These are phyloP conservation scores for Septoria linicola DNA, from an alignment of 2,329 filamentous ascomycete genomes.

Conservation along the genomic window DNA sequence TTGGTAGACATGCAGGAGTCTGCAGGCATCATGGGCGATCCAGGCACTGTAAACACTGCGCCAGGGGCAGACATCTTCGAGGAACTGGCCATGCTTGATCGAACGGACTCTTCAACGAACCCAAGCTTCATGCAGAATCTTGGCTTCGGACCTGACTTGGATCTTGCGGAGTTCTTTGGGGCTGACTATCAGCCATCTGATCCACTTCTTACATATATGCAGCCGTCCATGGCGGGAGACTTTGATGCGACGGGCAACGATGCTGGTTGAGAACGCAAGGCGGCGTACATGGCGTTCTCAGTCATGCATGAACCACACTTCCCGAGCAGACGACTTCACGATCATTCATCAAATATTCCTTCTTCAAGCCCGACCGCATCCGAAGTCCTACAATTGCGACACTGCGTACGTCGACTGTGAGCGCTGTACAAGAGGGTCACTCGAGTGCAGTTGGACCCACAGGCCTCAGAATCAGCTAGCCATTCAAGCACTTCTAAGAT, in stretches of 20 bases:
- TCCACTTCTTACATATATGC: conserved; percentile 43
- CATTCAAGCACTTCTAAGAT: too few relatives aligned
- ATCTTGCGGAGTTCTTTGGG: conserved; percentile 54
- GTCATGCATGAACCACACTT: too few relatives aligned
- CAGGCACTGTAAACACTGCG: background rate
- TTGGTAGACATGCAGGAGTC: background rate
- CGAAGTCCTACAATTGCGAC: too few relatives aligned
- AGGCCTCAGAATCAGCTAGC: too few relatives aligned
- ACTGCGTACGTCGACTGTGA: too few relatives aligned
- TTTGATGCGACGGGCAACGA: conserved; percentile 6
- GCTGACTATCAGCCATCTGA: conserved; percentile 45
- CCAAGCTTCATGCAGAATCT: conserved; percentile 67
- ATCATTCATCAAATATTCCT: too few relatives aligned
- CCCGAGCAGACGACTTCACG: too few relatives aligned
- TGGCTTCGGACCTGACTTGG: conserved; percentile 62
- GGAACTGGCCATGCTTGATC: conserved; percentile 58
- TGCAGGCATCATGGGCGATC: background rate
- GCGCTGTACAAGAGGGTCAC: too few relatives aligned
- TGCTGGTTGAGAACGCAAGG: conserved; percentile 14
- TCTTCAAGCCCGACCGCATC: too few relatives aligned
- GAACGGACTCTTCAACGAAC: conserved; percentile 55
- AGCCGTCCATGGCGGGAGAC: conserved; percentile 14
- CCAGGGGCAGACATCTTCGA: conserved; percentile 51
- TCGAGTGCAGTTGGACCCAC: too few relatives aligned
- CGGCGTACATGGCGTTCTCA: too few relatives aligned